phyloP scores from a whole-genome alignment of 1,284 basidiomycete genomes.

The Sparassis latifolia region DNA sequence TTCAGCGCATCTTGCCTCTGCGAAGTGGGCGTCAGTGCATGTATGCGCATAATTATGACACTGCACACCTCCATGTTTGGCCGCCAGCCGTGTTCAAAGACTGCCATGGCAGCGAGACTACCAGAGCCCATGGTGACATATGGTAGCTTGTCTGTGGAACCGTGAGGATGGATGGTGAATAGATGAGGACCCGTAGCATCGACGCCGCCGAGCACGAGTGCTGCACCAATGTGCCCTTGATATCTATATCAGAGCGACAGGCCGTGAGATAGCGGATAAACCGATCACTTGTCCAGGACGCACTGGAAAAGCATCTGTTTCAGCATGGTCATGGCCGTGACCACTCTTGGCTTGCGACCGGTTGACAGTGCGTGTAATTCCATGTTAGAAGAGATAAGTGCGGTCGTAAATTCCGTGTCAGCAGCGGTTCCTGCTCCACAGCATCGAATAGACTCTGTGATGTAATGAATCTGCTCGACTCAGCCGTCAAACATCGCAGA shows the following conservation, averaged over 20 bases:
- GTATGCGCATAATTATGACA: slow-evolving; percentile 1
- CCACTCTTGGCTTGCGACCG: slow-evolving; percentile 83
- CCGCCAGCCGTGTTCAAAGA: slow-evolving; percentile 89
- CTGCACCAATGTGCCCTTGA: slow-evolving; percentile 93
- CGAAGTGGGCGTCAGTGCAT: not conserved
- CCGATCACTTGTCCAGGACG: slow-evolving; percentile 16
- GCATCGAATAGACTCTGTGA: slow-evolving; percentile 91
- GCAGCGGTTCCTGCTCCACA: slow-evolving; percentile 98
- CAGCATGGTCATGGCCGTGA: slow-evolving; percentile 98
- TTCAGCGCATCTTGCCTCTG: slow-evolving; percentile 80
- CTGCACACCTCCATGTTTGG: slow-evolving; percentile 71
- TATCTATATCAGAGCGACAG: slow-evolving; percentile 45
- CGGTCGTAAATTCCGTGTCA: slow-evolving; percentile 94
- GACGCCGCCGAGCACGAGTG: slow-evolving; percentile 95
- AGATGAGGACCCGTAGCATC: slow-evolving; percentile 91
- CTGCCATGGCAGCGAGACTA: slow-evolving; percentile 94
- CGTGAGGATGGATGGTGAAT: slow-evolving; percentile 96
- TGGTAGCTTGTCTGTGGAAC: slow-evolving; percentile 96
- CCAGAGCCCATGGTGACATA: slow-evolving; percentile 99
- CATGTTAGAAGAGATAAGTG: slow-evolving; percentile 90
- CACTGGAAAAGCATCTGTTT: slow-evolving; percentile 84
- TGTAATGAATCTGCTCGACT: slow-evolving; percentile 83
- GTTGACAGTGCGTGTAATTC: slow-evolving; percentile 84
- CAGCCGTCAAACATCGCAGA: too few relatives aligned
- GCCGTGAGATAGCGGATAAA: slow-evolving; percentile 6